Percentiles rank a stretch among this genome's conserved stretches.
Evolutionary conservation across 805 yeast species (phyloP).

Genomic region (Candida xiaguanensis): DNA sequence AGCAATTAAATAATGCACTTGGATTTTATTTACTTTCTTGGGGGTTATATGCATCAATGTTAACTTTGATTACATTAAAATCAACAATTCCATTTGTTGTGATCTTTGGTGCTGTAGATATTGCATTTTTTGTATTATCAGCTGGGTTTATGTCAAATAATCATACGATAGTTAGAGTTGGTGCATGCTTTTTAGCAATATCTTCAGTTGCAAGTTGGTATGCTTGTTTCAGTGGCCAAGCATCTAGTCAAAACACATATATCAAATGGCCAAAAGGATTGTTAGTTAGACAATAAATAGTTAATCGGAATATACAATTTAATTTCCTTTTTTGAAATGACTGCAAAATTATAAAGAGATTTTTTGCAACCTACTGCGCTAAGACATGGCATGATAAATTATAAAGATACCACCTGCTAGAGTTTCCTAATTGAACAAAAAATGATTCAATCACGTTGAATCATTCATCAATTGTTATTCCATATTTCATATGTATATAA

Average conservation of each 20-base stretch:
- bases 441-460: too few species aligned
- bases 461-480: too few species aligned
- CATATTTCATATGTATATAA: too few species aligned
- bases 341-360: too few species aligned
- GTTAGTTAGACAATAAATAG: too few species aligned
- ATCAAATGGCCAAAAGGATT: conserved; percentile 22
- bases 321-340: too few species aligned
- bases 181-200: conserved; percentile 57
- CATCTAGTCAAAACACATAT: conserved; percentile 57
- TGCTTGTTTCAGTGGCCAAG: conserved; percentile 58
- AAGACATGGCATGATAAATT: too few species aligned
- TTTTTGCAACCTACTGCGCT: too few species aligned
- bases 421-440: too few species aligned
- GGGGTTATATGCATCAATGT: conserved; percentile 56
- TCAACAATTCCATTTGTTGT: conserved; percentile 62
- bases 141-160: conserved; percentile 48
- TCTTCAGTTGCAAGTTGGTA: conserved; percentile 56
- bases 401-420: too few species aligned
- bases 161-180: conserved; percentile 45
- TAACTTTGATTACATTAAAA: conserved; percentile 52
- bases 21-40: conserved; percentile 62
- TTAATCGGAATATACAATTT: too few species aligned
- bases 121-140: conserved; percentile 52
- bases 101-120: conserved; percentile 51
- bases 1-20: conserved; percentile 45